Base-by-base conservation (phyloP, 2,329 filamentous ascomycete species). In the Whalleya microplaca region DNA sequence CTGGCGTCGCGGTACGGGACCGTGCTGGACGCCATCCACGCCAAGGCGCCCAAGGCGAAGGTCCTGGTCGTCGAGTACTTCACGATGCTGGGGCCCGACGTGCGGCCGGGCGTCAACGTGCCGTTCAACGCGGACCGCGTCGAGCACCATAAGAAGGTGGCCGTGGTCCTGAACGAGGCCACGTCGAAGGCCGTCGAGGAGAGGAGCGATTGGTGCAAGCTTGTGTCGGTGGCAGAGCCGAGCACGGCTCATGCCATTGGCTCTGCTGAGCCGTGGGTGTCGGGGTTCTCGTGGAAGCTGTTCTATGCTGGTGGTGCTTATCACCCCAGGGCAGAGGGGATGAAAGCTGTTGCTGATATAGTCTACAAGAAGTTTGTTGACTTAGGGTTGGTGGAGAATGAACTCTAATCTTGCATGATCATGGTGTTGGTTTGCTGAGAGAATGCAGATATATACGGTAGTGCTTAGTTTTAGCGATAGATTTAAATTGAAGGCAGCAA, bases 11-110 rank as follows among this genome's bases (percentile, higher is more conserved):
- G 66, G 23, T 71, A 69, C 53, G 69, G 60, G 4, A 53, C 50
- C 49, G 64, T 69, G 19, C 59, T 69, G 14, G 59, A 67, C 44
- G 63, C 59, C 6, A 57, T 67, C 37, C 59, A 69, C 48, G 59
- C 51, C 64, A 72, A 76, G 37, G 78, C 78, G 10, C 78, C 79
- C 8, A 3, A 69, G 58, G 56, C 79, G 69, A 21, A 72, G 67
- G 61, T 80, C 72, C 59, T 81, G 67, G 63, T 80, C 70, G 65
- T 76, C 42, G 73, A 75, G 57, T 71, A 73, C 48, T 64, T 72
- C 57, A 68, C 69, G 21, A 69, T 76, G 37, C 68, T 72, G 16
- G 72, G 70, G 10, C 48, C 59, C 12, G 60, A 71, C 49, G 62
- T 63, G 29, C 58, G 53, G 42, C 57, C 69, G 3, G 59, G 61